Evolutionary conservation across 2,329 filamentous ascomycete species (phyloP), one percentile per base, ranked within the genome.

Genomic region (Dactylellina haptotyla): DNA sequence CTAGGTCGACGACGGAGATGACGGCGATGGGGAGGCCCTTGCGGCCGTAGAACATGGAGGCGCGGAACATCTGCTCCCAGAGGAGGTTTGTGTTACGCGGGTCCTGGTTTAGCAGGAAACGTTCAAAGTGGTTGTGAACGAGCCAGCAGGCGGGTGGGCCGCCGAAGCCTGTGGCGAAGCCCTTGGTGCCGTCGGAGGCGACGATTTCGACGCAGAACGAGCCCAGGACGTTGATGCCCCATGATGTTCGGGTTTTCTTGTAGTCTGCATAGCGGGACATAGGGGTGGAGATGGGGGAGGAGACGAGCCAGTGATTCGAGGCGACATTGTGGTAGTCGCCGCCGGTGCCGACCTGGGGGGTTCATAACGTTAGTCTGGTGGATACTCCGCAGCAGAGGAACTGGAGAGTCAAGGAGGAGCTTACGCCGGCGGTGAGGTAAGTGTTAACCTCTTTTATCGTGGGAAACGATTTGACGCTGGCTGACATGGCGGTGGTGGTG

Each of bases 51-150:
- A 97, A 97, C 91, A 97, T 96, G 77, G 92, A 96, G 1, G 87
- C 91, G 72, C 93, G 89, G 84, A 97, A 97, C 93, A 97, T 97
- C 81, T 96, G 92, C 84, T 97, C 93, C 80, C 96, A 97, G 28
- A 97, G 84, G 75, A 93, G 87, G 82, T 96, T 97, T 59, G 92
- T 96, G 80, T 97, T 92, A 77, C 93, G 87, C 9, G 93, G 93
- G 80, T 97, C 93, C 78, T 91, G 89, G 43, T 92, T 93, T 77
- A 97, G 85, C 74, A 97, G 83, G 85, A 97, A 97, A 75, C 93
- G 87, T 82, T 95, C 90, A 80, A 97, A 97, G 82, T 97, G 93
- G 82, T 96, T 90, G 79, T 94, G 90, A 43, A 95, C 90, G 57
- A 97, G 87, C 93, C 93, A 97, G 83, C 93, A 97, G 37, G 91